A percentile compares a stretch with the other conserved stretches of the same genome.
Conservation (phyloP, 306 rosid genomes). For the Citrullus mucosospermus region DNA sequence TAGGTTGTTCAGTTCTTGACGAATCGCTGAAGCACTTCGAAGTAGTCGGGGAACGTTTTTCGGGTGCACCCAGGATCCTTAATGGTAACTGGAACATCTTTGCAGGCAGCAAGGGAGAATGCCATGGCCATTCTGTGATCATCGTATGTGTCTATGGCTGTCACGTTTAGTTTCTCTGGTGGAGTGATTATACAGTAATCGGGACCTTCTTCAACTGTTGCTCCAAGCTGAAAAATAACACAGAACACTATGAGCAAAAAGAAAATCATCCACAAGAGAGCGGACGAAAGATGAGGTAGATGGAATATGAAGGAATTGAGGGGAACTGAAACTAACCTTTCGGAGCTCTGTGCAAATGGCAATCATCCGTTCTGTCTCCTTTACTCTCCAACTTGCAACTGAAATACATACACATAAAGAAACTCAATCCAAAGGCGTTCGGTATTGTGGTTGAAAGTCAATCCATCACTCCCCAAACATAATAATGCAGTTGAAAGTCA, state of each 20-base stretch:
- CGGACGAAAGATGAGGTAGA: background rate
- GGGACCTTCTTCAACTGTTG: constrained; percentile 91
- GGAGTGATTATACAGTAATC: constrained; percentile 96
- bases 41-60: constrained; percentile 94
- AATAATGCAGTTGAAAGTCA: background rate
- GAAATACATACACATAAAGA: constrained; percentile 6
- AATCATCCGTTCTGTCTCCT: constrained; percentile 97
- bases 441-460: background rate
- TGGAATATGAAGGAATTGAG: background rate
- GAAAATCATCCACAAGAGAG: background rate
- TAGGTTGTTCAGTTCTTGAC: constrained; percentile 44
- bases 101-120: constrained; percentile 95
- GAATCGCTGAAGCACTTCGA: constrained; percentile 70
- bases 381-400: constrained; percentile 99
- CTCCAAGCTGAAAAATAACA: constrained; percentile 66
- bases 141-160: constrained; percentile 88
- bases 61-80: constrained; percentile 97
- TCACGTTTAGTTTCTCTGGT: constrained; percentile 63
- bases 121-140: constrained; percentile 99
- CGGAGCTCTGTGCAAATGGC: constrained; percentile 98
- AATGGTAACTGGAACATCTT: constrained; percentile 87
- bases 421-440: background rate
- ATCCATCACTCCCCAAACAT: background rate
- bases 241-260: background rate
- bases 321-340: constrained; percentile 39